Evolutionary conservation across 2,329 filamentous ascomycete species (phyloP), one percentile per base, ranked within the genome.

Genomic region (Verticillium nonalfalfae): DNA sequence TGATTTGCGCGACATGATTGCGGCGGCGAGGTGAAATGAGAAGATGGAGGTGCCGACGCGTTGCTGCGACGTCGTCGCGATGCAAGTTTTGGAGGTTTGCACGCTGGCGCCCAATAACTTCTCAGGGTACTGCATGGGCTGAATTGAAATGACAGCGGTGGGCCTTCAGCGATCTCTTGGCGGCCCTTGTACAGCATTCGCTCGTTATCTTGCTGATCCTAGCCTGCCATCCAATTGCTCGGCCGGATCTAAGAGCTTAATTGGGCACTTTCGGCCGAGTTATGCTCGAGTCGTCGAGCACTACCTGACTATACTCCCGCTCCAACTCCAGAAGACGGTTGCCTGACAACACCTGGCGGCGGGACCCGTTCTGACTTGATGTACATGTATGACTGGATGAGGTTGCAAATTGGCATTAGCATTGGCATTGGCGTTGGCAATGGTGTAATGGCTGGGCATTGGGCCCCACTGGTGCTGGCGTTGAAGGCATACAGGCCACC

Each of bases 81-180:
- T 50, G 45, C 45, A 50, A 50, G 11, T 60, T 64, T 64, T 63
- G 62, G 61, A 61, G 62, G 60, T 64, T 61, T 63, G 52, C 38
- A 54, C 45, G 18, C 21, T 18, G 4, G 11, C 18, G n/a, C 9
- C 45, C n/a, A n/a, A 21, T 18, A 7, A 21, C n/a, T 50, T 18
- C n/a, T 50, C 11, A 18, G 45, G 45, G 45, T 18, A 18, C 45
- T n/a, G 2, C n/a, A 18, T n/a, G 45, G 26, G 26, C 26, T 26
- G 26, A 26, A 26, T 18, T 50, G 15, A 50, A n/a, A 50, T 50
- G 45, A 50, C 45, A 11, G 18, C 13, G 45, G 45, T 50, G 45
- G 45, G 21, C 9, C 45, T 50, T n/a, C 45, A 21, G n/a, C 45
- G 45, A 10, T 50, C 45, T 50, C 45, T 50, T 26, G 45, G 45